Percentiles rank a stretch among this genome's conserved stretches.
Evolutionary conservation across 2,329 filamentous ascomycete species (phyloP).

Genomic region (Xylariaceae sp.): DNA sequence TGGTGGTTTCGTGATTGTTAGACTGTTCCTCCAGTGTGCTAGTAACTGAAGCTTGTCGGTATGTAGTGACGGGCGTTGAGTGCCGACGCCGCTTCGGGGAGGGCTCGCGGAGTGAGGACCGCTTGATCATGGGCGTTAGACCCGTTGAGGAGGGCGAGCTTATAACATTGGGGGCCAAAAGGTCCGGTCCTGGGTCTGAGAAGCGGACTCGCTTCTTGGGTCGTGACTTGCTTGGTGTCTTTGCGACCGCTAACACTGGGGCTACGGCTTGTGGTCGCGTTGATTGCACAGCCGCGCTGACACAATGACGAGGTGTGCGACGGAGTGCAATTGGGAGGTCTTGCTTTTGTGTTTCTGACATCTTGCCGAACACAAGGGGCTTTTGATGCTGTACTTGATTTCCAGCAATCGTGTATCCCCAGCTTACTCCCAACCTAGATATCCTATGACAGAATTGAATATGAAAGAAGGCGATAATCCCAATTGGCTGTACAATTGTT

Average conservation of each 20-base stretch:
- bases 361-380: conserved; percentile 18
- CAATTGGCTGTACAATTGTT: not conserved
- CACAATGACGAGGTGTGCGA: conserved; percentile 55
- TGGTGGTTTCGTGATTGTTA: conserved; percentile 11
- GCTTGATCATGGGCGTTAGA: conserved; percentile 63
- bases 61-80: conserved; percentile 48
- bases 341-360: conserved; percentile 28
- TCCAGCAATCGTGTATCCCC: not conserved
- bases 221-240: conserved; percentile 40
- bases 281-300: conserved; percentile 24
- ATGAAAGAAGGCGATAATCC: not conserved
- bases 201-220: conserved; percentile 61
- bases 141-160: conserved; percentile 50
- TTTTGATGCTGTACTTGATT: conserved; percentile 1
- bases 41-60: conserved; percentile 10
- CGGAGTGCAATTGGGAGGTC: conserved; percentile 62
- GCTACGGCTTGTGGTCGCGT: conserved; percentile 28
- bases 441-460: not conserved
- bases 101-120: conserved; percentile 51
- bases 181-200: conserved; percentile 59
- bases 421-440: not conserved
- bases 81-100: conserved; percentile 50
- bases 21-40: conserved; percentile 23
- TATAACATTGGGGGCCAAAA: conserved; percentile 33
- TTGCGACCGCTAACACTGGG: conserved; percentile 25